Evolutionary conservation across 768 basidiomycete genomes (phyloP), one percentile per base, ranked within the genome.

Genomic region (Tephrocybe sp.): DNA sequence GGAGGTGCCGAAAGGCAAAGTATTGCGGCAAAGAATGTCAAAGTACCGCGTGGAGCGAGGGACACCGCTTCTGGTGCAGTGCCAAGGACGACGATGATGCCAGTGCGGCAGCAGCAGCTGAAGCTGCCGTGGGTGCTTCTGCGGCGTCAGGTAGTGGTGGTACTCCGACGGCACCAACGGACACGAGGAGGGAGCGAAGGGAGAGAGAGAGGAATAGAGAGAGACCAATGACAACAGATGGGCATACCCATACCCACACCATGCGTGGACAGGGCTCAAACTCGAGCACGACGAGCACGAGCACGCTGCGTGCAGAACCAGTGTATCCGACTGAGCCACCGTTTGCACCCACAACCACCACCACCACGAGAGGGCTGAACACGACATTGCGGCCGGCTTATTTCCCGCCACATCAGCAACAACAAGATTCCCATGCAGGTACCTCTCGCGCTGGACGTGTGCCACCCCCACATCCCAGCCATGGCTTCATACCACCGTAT

Each of bases 21-120:
- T 99, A 98, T 66, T 98, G 97, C 62, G 92, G 92, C 20, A 98
- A 98, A 68, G 90, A 94, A 59, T 98, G 95, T 63, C 95, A 97
- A 73, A 92, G 89, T 58, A 89, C 86, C 14, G 96, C 95, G 1
- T 98, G 94, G 95, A 89, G 88, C 56, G 93, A 95, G 60, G 95
- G 96, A 0, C 95, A 98, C 66, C 75, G 95, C 49, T 98, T 95
- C 64, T 95, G 93, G 93, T 95, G 91, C 62, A 86, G 82, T 53
- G 87, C 83, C 10, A 77, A 73, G 57, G 78, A 78, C 32, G 73
- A 80, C 36, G 79, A 79, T 4, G 77, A 78, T 1, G 52, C 42
- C 4, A 43, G 45, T 2, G 53, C 45, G 6, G 54, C 51, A 3
- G 32, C 41, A 5, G 12, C 35, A 2, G 33, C 48, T 11, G 52